phyloP scores from a whole-genome alignment of 768 basidiomycete genomes.

The Boletus eberwhitei region DNA sequence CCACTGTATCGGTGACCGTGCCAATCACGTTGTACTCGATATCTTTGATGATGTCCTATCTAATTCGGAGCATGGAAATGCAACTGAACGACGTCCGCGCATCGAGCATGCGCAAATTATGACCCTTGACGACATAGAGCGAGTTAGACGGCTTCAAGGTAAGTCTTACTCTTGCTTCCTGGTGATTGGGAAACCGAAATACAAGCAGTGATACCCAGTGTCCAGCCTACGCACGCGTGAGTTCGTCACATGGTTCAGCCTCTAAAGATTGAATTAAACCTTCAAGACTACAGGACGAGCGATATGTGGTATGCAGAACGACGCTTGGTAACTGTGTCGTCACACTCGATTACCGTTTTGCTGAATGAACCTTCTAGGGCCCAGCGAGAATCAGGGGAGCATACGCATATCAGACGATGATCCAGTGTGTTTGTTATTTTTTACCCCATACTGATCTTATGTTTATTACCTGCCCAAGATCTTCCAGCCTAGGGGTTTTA shows the following conservation, averaged over 20 bases:
- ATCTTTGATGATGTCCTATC: slow-evolving; percentile 69
- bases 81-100: slow-evolving; percentile 58
- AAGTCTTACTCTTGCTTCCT: slow-evolving; percentile 16
- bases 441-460: neutral
- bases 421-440: slow-evolving; percentile 46
- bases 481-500: slow-evolving; percentile 52
- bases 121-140: slow-evolving; percentile 60
- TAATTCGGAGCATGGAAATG: slow-evolving; percentile 19
- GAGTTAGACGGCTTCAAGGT: slow-evolving; percentile 75
- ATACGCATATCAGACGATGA: slow-evolving; percentile 82
- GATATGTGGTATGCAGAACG: slow-evolving; percentile 92
- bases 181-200: neutral
- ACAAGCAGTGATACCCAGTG: slow-evolving; percentile 74
- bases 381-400: slow-evolving; percentile 79
- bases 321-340: slow-evolving; percentile 51
- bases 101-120: slow-evolving; percentile 95
- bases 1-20: slow-evolving; percentile 86
- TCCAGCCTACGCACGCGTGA: slow-evolving; percentile 91
- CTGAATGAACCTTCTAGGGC: slow-evolving; percentile 47
- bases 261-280: neutral
- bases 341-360: neutral
- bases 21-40: slow-evolving; percentile 79
- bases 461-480: slow-evolving; percentile 30
- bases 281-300: slow-evolving; percentile 52
- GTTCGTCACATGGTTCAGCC: slow-evolving; percentile 19